Base-by-base conservation (phyloP, 495 filamentous ascomycete species). In the Amniculicola lignicola region DNA sequence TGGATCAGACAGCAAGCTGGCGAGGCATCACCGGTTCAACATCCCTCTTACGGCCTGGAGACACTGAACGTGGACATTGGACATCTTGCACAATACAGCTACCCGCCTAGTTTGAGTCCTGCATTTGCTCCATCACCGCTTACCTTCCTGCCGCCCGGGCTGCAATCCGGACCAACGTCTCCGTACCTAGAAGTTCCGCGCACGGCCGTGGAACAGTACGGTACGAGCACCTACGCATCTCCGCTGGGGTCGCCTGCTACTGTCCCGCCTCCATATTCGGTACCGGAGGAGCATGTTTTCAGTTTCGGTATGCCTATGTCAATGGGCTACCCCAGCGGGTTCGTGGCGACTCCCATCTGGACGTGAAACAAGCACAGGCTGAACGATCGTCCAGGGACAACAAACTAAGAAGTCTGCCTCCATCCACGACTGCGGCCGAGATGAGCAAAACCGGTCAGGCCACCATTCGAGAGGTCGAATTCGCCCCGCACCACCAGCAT, bases 51-150 rank as follows among this genome's bases (percentile, higher is more conserved):
- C 28, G 60, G 55, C 5, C 37, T 62, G 21, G 52, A 66, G 9
- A 50, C 61, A 0, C 24, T 66, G 12, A 62, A 62, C 42, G 37
- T 72, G n/a, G 54, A 67, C 43, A 47, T 70, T 25, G 62, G 60
- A 18, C 54, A 67, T 18, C 49, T 64, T 12, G 57, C 62, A 14
- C 63, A 62, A 24, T 68, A 66, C 38, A 54, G 45, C 40, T 68
- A 62, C 57, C 35, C 63, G 12, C 65, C 61, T 22, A 70, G 64
- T 39, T 54, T 73, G 6, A 70, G 68, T 33, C 70, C 70, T 14
- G 70, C 70, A 9, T 73, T 73, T 55, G 67, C 70, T 21, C 70
- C 70, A 3, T 67, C 69, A 12, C 64, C 69, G 21, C 63, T 70
- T 10, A 52, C 21, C 35, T 54, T 62, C 15, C 35, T 51, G n/a